Base-by-base conservation (phyloP, 75 land plant genomes). In the Pinus albicaulis region DNA sequence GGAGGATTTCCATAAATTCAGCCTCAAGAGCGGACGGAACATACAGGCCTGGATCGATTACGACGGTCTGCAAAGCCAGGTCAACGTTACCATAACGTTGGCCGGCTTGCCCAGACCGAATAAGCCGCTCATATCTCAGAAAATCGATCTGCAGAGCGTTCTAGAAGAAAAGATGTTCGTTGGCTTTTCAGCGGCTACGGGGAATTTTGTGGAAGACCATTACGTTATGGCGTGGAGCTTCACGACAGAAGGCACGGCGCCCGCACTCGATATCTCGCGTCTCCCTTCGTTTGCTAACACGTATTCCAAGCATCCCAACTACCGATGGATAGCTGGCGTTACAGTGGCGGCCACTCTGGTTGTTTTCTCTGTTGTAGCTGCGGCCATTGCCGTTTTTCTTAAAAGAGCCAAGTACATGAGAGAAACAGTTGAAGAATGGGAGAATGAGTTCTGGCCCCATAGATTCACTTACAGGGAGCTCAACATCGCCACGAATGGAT, bases 381-480 rank as follows among this genome's bases (percentile, higher is more conserved):
- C 55, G 5, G 17, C n/a, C 25, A 7, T 77, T 1, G 17, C n/a
- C 25, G 17, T 77, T 2, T 3, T 24, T 23, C 2, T 16, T 7
- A 55, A 31, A 24, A 80, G 73, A 60, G 34, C 36, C 48, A 38
- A 56, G 52, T 56, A 14, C 36, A 75, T 65, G 10, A 76, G 26
- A 31, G 78, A 80, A 26, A 16, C 68, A 3, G 7, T 86, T 5
- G 89, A 86, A 74, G 85, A 80, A 7, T 85, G 83, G 87, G 87
- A 85, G 60, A 64, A 56, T 41, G 78, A 85, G 7, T 85, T 72
- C 28, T 81, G 83, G 24, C 69, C 83, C 26, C 83, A 82, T 5
- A 79, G 87, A 57, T 83, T 82, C 77, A 66, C 59, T 1, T 88
- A 80, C 83, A 88, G 61, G 63, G 87, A 88, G 17, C 77, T 88